Percentiles rank a stretch among this genome's conserved stretches.
Evolutionary conservation across 164 flowering plant species (phyloP).

Genomic region (Dillenia suffruticosa): DNA sequence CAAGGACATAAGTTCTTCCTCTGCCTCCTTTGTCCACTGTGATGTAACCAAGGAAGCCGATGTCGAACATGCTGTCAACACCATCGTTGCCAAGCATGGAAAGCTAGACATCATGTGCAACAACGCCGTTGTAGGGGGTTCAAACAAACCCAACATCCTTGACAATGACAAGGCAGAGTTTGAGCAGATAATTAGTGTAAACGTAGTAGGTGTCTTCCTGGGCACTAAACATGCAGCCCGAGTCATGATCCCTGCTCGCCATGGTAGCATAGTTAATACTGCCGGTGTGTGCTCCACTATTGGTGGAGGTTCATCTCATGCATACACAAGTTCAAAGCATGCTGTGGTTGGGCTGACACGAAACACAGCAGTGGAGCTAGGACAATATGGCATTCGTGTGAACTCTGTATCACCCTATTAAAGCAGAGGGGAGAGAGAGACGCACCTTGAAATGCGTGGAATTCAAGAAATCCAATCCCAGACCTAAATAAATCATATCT

Average conservation of each 20-base stretch:
- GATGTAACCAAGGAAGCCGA: slow-evolving; percentile 28
- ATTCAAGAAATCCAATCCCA: too few relatives aligned
- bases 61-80: slow-evolving; percentile 24
- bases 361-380: slow-evolving; percentile 31
- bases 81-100: slow-evolving; percentile 17
- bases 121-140: slow-evolving; percentile 23
- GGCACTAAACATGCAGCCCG: slow-evolving; percentile 41
- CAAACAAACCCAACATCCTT: slow-evolving; percentile 3
- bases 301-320: slow-evolving; percentile 25
- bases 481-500: too few relatives aligned
- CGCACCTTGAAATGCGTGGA: too few relatives aligned
- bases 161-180: slow-evolving; percentile 18
- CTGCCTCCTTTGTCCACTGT: slow-evolving; percentile 17
- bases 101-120: slow-evolving; percentile 37
- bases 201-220: slow-evolving; percentile 20
- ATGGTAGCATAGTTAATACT: slow-evolving; percentile 27
- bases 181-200: slow-evolving; percentile 19
- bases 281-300: slow-evolving; percentile 15
- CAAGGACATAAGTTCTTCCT: neutral
- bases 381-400: slow-evolving; percentile 28
- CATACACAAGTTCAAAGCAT: slow-evolving; percentile 37
- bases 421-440: too few relatives aligned
- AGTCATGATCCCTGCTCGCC: slow-evolving; percentile 28
- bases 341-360: slow-evolving; percentile 34
- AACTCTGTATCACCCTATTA: slow-evolving; percentile 28